Conservation (phyloP, 2,329 filamentous ascomycete species). For the Tolypocladium nubicola region DNA sequence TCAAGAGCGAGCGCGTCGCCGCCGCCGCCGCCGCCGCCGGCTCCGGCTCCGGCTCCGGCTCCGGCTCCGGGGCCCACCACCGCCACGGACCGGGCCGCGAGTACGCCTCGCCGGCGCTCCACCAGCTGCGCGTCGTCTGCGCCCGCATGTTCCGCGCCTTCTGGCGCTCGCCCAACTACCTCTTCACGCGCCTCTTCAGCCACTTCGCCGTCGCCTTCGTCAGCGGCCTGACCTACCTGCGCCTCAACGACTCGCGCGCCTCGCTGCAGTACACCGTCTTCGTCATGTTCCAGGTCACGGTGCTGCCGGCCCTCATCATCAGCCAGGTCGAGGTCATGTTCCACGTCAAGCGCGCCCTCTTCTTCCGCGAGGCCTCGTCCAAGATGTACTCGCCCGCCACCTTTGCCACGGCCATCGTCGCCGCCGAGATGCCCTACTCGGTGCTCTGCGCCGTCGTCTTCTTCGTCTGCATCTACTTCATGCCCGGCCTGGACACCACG, state of each 20-base stretch:
- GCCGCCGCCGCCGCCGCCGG: too few relatives aligned
- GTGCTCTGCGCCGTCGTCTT: constrained; percentile 70
- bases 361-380: constrained; percentile 74
- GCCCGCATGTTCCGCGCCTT: constrained; percentile 65
- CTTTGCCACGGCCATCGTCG: constrained; percentile 67
- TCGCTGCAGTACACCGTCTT: constrained; percentile 81
- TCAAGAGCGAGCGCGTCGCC: too few relatives aligned
- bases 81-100: constrained; percentile 21
- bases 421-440: constrained; percentile 77
- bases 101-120: constrained; percentile 69
- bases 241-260: constrained; percentile 63
- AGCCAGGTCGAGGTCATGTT: constrained; percentile 75
- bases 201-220: constrained; percentile 70
- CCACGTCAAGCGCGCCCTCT: constrained; percentile 67
- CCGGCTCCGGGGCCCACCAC: too few relatives aligned
- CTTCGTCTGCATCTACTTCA: constrained; percentile 77
- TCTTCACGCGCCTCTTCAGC: constrained; percentile 79
- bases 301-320: constrained; percentile 74
- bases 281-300: constrained; percentile 81
- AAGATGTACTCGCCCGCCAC: constrained; percentile 80
- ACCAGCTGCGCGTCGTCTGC: constrained; percentile 70
- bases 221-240: constrained; percentile 69
- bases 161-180: constrained; percentile 82
- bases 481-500: constrained; percentile 59
- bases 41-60: too few relatives aligned